Conservation (phyloP, 2,329 filamentous ascomycete species). For the Ceratocystiopsis sp. region DNA sequence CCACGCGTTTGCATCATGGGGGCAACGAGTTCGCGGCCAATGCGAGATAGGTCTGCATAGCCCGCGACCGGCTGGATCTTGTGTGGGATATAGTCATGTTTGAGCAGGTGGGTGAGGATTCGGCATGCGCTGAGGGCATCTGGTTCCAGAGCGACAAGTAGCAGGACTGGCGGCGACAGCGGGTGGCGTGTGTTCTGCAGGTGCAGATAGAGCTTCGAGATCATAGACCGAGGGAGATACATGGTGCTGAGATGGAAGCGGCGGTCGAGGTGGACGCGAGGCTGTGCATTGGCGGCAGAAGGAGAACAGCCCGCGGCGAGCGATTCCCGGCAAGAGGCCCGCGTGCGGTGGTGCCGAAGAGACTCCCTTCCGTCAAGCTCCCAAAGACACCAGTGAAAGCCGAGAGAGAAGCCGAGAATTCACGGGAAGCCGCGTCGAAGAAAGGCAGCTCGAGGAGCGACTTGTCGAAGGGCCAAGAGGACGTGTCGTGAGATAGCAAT, state of each 20-base stretch:
- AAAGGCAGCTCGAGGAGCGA: too few relatives aligned
- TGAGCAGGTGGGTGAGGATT: constrained; percentile 82
- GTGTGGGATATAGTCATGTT: constrained; percentile 93
- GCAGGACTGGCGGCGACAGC: constrained; percentile 76
- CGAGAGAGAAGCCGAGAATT: too few relatives aligned
- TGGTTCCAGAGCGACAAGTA: constrained; percentile 85
- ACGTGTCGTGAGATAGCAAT: neutral
- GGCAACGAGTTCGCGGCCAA: constrained; percentile 59
- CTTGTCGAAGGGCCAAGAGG: neutral
- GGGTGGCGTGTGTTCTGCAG: constrained; percentile 75
- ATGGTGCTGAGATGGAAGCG: constrained; percentile 28
- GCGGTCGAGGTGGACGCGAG: neutral
- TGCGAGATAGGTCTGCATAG: constrained; percentile 73
- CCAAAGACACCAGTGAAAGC: too few relatives aligned
- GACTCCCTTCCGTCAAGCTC: too few relatives aligned
- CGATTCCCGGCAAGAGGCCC: too few relatives aligned
- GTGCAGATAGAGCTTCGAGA: constrained; percentile 82
- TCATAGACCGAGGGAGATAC: constrained; percentile 84
- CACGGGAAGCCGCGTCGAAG: too few relatives aligned
- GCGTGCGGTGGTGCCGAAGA: too few relatives aligned
- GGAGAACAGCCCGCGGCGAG: constrained; percentile 15
- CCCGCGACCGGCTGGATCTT: constrained; percentile 92
- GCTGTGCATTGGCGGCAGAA: constrained; percentile 7
- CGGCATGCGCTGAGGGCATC: constrained; percentile 92
- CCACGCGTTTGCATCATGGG: constrained; percentile 78